Evolutionary conservation across 495 filamentous ascomycete species (phyloP).

Genomic region (Lindgomyces ingoldianus): DNA sequence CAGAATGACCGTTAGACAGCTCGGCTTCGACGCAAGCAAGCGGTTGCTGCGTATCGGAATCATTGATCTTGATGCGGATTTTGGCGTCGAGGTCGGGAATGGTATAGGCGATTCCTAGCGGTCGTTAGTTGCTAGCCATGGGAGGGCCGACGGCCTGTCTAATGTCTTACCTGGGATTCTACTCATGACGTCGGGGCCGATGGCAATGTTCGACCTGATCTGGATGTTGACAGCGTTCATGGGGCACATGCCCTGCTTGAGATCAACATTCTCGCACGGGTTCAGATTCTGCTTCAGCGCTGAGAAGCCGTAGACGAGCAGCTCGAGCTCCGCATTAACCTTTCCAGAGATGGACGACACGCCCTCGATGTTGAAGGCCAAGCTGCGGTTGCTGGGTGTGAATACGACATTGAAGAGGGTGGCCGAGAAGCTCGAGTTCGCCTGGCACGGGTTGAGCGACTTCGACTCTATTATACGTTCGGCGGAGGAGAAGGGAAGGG

Average conservation of each 20-base stretch:
- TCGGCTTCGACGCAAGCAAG: constrained; percentile 87
- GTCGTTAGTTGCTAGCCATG: no score
- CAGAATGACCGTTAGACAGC: constrained; percentile 91
- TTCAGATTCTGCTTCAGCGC: constrained; percentile 65
- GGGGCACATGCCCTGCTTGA: constrained; percentile 77
- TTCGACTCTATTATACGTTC: constrained; percentile 43
- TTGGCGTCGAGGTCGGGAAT: constrained; percentile 93
- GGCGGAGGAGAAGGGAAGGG: constrained; percentile 41
- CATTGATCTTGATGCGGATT: constrained; percentile 77
- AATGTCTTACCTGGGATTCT: constrained; percentile 69
- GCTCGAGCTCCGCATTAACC: constrained; percentile 73
- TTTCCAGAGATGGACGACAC: constrained; percentile 83
- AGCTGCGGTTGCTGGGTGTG: constrained; percentile 69
- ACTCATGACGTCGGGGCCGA: constrained; percentile 58
- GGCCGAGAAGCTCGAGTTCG: constrained; percentile 79
- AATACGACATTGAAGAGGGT: constrained; percentile 81
- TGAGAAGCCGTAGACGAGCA: constrained; percentile 80
- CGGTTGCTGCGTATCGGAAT: constrained; percentile 54
- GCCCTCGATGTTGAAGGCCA: constrained; percentile 75
- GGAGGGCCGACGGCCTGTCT: no score
- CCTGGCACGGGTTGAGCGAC: constrained; percentile 48
- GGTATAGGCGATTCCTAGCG: constrained; percentile 72
- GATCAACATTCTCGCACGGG: constrained; percentile 66
- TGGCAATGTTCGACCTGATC: constrained; percentile 64
- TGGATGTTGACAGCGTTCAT: constrained; percentile 87